A percentile compares a stretch with the other conserved stretches of the same genome.
Evolutionary conservation across 2,329 filamentous ascomycete species (phyloP).

Genomic region (Reticulascus tulasneorum): DNA sequence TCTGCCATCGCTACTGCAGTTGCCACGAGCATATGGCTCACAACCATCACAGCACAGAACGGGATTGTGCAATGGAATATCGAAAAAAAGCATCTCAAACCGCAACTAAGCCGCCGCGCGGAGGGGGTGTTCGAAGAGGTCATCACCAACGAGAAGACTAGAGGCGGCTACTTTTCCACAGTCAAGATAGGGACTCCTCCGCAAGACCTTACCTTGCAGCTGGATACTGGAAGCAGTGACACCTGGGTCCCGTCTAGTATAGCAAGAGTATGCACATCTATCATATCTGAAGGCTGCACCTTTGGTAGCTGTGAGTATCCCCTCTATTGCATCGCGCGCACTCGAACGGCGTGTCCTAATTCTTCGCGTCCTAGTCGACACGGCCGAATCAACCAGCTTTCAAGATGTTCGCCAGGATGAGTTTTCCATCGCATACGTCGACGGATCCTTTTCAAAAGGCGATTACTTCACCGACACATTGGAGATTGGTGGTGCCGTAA

Average conservation of each 20-base stretch:
- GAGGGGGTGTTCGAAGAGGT: too few species aligned
- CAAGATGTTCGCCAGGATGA: constrained; percentile 36
- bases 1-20: too few species aligned
- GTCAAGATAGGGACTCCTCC: constrained; percentile 54
- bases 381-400: constrained; percentile 50
- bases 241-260: constrained; percentile 52
- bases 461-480: constrained; percentile 68
- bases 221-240: constrained; percentile 67
- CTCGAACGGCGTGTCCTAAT: neutral
- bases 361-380: constrained; percentile 44
- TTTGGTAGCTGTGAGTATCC: constrained; percentile 42
- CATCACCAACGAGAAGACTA: neutral
- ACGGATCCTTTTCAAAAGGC: constrained; percentile 70
- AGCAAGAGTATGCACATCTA: constrained; percentile 5
- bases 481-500: constrained; percentile 44
- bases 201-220: constrained; percentile 51
- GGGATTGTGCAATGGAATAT: too few species aligned
- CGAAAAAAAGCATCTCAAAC: too few species aligned
- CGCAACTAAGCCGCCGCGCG: too few species aligned
- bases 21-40: too few species aligned
- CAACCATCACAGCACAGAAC: too few species aligned
- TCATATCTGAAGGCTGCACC: constrained; percentile 27
- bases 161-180: constrained; percentile 54
- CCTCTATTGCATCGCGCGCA: too few species aligned
- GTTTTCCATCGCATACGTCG: constrained; percentile 86